Conservation (phyloP, 2,329 filamentous ascomycete genomes). For the Diaporthe ilicicola region DNA sequence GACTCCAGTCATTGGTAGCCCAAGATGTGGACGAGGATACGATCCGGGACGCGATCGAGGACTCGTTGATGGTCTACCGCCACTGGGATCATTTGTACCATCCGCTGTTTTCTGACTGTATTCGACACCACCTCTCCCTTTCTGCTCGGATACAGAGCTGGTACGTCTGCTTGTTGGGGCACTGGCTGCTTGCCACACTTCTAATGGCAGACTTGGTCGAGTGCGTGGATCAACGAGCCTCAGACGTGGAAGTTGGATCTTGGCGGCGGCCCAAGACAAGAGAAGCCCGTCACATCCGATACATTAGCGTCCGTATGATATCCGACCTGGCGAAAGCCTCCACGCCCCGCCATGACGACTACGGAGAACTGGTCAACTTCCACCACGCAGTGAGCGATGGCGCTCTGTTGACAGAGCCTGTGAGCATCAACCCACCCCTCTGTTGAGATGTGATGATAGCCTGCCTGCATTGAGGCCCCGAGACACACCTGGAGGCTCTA, state of each 20-base stretch:
- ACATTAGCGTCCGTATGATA: constrained; percentile 53
- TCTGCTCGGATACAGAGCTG: constrained; percentile 65
- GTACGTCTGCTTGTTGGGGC: constrained; percentile 65
- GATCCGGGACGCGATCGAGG: constrained; percentile 56
- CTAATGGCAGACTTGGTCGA: constrained; percentile 63
- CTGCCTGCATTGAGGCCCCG: neutral
- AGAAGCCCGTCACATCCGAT: constrained; percentile 51
- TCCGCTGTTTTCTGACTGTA: constrained; percentile 60
- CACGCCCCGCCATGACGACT: constrained; percentile 40
- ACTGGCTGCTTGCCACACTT: constrained; percentile 66
- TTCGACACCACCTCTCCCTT: constrained; percentile 57
- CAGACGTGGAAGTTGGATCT: constrained; percentile 40
- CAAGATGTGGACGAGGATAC: constrained; percentile 42
- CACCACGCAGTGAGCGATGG: constrained; percentile 63
- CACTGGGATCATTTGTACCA: constrained; percentile 64
- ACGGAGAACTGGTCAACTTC: constrained; percentile 49
- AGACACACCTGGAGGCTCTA: neutral
- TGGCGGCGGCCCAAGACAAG: constrained; percentile 39
- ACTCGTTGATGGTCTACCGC: constrained; percentile 58
- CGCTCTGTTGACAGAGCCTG: constrained; percentile 67
- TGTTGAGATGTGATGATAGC: no score
- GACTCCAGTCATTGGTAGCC: constrained; percentile 53
- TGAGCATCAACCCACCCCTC: constrained; percentile 56
- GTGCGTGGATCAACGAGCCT: constrained; percentile 52
- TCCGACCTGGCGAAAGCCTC: constrained; percentile 58